A percentile compares a stretch with the other conserved stretches of the same genome.
Evolutionary conservation across 805 yeast genomes (phyloP).

Genomic region (Sugiyamaella boreocaroliniensis): DNA sequence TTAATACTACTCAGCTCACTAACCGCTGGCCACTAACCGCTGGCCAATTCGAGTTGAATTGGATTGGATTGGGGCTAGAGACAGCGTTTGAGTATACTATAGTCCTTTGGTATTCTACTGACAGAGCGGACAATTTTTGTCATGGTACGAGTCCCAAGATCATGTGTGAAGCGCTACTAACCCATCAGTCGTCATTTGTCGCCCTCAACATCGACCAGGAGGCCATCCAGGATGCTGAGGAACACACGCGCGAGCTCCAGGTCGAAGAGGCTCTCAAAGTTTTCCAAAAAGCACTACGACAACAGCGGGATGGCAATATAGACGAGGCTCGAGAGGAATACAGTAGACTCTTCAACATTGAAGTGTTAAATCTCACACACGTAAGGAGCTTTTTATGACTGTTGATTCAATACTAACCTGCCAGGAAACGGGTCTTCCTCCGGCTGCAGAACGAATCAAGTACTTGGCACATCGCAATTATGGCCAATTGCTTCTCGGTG

Average conservation of each 20-base stretch:
- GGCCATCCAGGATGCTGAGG: conserved; percentile 62
- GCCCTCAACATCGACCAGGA: conserved; percentile 81
- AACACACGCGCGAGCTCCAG: conserved; percentile 86
- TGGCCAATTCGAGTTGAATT: too few relatives aligned
- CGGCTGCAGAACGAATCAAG: conserved; percentile 65
- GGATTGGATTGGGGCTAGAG: too few relatives aligned
- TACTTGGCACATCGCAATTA: conserved; percentile 76
- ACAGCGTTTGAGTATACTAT: too few relatives aligned
- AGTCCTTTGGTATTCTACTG: too few relatives aligned
- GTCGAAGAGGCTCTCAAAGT: conserved; percentile 75
- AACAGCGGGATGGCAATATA: conserved; percentile 47
- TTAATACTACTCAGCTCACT: too few relatives aligned
- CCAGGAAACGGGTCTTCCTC: conserved; percentile 41
- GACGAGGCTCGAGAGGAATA: conserved; percentile 50
- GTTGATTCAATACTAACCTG: not conserved
- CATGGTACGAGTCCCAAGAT: not conserved
- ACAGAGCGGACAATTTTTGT: not conserved
- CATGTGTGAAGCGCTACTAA: not conserved
- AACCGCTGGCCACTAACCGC: too few relatives aligned
- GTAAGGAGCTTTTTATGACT: conserved; percentile 6
- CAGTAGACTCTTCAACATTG: conserved; percentile 57
- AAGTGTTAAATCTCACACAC: conserved; percentile 43
- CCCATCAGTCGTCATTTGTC: conserved; percentile 55
- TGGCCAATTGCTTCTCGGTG: conserved; percentile 59
- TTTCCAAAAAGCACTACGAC: conserved; percentile 62